Percentiles rank a stretch among this genome's conserved stretches.
Evolutionary conservation across 2,329 filamentous ascomycete species (phyloP).

Genomic region (Basipetospora chlamydospora): DNA sequence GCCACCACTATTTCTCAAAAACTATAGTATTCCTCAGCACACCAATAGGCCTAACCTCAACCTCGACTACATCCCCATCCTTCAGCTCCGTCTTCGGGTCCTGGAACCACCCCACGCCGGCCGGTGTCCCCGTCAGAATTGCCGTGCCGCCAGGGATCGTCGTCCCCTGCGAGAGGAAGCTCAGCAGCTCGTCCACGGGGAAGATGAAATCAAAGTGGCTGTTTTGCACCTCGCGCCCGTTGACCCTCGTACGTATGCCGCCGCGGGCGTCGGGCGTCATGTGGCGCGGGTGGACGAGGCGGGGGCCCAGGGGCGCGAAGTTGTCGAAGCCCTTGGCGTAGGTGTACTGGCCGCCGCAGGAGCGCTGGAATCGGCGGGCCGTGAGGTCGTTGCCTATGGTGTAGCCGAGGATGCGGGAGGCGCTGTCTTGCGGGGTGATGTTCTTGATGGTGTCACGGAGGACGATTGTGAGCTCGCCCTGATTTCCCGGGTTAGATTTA

Average conservation of each 20-base stretch:
- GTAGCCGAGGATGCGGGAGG: constrained; percentile 40
- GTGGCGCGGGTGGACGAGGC: constrained; percentile 11
- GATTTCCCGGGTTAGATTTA: constrained; percentile 1
- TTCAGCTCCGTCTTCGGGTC: constrained; percentile 16
- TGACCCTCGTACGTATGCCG: constrained; percentile 21
- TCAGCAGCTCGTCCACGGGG: constrained; percentile 23
- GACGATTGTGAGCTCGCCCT: constrained; percentile 33
- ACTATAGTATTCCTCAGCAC: constrained; percentile 15
- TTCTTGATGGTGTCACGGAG: constrained; percentile 32
- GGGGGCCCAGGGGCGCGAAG: constrained; percentile 34
- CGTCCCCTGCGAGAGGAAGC: constrained; percentile 26
- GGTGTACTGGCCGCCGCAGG: constrained; percentile 26
- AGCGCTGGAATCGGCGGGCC: constrained; percentile 28
- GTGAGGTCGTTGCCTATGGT: constrained; percentile 40
- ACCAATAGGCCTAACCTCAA: constrained; percentile 16
- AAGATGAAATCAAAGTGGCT: constrained; percentile 32
- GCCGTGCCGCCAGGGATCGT: constrained; percentile 30
- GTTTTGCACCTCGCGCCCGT: constrained; percentile 27
- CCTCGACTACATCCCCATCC: constrained; percentile 19
- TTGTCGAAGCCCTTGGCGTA: constrained; percentile 36
- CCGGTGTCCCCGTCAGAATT: constrained; percentile 34
- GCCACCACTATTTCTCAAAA: constrained; percentile 15
- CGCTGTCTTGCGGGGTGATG: constrained; percentile 28
- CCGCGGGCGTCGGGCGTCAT: constrained; percentile 6
- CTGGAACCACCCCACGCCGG: constrained; percentile 20